phyloP scores from a whole-genome alignment of 768 basidiomycete species.

The Hortiboletus campestris region DNA sequence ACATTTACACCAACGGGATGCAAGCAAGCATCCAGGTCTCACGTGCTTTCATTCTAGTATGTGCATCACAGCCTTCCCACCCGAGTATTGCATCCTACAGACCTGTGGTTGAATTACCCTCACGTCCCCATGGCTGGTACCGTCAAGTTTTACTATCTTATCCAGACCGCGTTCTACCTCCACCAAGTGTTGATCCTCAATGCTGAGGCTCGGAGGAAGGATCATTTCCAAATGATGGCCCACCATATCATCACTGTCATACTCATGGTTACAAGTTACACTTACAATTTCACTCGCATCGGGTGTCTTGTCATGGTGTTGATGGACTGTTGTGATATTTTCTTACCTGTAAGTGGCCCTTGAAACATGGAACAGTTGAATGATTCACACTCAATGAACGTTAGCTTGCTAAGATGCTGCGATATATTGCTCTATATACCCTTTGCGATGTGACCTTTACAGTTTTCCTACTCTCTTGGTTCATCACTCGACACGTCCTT shows the following conservation, averaged over 20 bases:
- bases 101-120: slow-evolving; percentile 81
- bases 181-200: slow-evolving; percentile 92
- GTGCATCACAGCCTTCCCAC: slow-evolving; percentile 74
- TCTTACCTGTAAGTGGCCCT: slow-evolving; percentile 70
- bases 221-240: slow-evolving; percentile 94
- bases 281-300: slow-evolving; percentile 80
- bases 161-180: slow-evolving; percentile 83
- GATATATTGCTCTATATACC: slow-evolving; percentile 69
- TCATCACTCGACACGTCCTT: slow-evolving; percentile 83
- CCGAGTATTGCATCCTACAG: slow-evolving; percentile 54
- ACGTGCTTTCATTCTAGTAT: slow-evolving; percentile 52
- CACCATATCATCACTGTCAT: slow-evolving; percentile 90
- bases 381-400: slow-evolving; percentile 2
- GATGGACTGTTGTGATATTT: slow-evolving; percentile 94
- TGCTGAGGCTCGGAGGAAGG: slow-evolving; percentile 87
- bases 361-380: neutral
- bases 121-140: slow-evolving; percentile 76
- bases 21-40: slow-evolving; percentile 1
- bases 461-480: slow-evolving; percentile 85
- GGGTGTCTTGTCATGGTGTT: slow-evolving; percentile 88
- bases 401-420: slow-evolving; percentile 91
- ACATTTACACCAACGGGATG: slow-evolving; percentile 10
- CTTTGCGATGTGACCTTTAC: slow-evolving; percentile 76
- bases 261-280: slow-evolving; percentile 77
- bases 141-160: slow-evolving; percentile 87